A percentile compares a stretch with the other conserved stretches of the same genome.
Evolutionary conservation across 345 rosid genomes (phyloP).

Genomic region (Camelina neglecta): DNA sequence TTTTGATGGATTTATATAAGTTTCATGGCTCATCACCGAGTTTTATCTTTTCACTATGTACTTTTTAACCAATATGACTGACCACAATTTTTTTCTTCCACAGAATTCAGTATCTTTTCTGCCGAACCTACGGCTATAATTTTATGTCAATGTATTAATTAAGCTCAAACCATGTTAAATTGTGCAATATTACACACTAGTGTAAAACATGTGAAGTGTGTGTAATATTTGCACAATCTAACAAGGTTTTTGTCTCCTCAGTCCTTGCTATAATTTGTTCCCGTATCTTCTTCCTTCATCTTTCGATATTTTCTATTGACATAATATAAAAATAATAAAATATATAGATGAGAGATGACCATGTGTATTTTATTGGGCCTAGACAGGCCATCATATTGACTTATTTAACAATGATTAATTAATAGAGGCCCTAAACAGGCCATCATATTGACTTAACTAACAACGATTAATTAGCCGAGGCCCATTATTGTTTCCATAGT

Average conservation of each 20-base stretch:
- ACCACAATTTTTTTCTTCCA: too few species aligned
- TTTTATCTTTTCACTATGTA: too few species aligned
- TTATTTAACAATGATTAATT: not conserved
- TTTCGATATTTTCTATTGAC: not conserved
- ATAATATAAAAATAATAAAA: not conserved
- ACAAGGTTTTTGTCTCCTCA: not conserved
- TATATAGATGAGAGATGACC: not conserved
- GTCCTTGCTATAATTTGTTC: not conserved
- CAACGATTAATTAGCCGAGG: not conserved
- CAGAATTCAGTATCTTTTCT: too few species aligned
- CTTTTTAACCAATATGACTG: too few species aligned
- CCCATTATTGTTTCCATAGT: constrained; percentile 12
- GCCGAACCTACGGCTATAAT: too few species aligned
- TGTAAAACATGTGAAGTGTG: too few species aligned
- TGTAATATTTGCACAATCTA: not conserved
- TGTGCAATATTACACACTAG: too few species aligned
- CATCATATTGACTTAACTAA: not conserved
- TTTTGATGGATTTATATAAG: too few species aligned
- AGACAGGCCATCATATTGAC: not conserved
- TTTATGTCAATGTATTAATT: too few species aligned
- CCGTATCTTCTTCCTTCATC: not conserved
- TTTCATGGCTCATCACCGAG: too few species aligned
- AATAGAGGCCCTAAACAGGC: not conserved
- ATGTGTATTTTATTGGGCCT: constrained; percentile 10
- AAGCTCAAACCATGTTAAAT: too few species aligned